phyloP scores from a whole-genome alignment of 148 eudicot genomes.

The Chenopodium formosanum region DNA sequence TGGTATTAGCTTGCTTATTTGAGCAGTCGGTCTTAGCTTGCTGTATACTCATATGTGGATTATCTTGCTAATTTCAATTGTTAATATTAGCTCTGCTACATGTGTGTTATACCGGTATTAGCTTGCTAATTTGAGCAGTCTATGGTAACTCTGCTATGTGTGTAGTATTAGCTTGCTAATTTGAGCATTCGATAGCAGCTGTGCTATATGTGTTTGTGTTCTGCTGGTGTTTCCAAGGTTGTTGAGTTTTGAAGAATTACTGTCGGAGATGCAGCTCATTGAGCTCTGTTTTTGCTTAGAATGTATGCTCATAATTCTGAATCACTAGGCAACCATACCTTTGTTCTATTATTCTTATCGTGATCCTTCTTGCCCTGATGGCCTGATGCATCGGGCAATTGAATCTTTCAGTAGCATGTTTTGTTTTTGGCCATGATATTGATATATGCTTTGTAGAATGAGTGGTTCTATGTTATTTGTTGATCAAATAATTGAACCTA shows the following conservation, averaged over 20 bases:
- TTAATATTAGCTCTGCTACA: neutral
- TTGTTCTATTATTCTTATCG: neutral
- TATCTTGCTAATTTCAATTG: neutral
- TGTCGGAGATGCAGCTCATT: neutral
- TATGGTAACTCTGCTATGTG: neutral
- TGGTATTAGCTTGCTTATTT: neutral
- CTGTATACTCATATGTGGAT: too few species aligned
- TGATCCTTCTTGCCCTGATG: neutral
- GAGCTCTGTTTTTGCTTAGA: neutral
- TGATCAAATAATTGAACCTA: conserved; percentile 1
- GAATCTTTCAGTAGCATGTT: neutral
- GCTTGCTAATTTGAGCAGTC: neutral
- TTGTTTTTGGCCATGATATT: neutral
- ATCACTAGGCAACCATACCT: neutral
- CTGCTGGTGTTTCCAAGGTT: neutral
- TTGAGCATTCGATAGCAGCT: too few species aligned
- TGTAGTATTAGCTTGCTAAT: neutral
- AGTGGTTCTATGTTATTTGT: neutral
- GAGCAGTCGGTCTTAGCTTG: neutral
- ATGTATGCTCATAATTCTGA: neutral
- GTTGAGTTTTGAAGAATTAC: neutral
- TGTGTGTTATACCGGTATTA: too few species aligned
- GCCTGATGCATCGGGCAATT: neutral
- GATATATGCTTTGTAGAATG: neutral
- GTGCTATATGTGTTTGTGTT: neutral